A percentile compares a stretch with the other conserved stretches of the same genome.
These are phyloP conservation scores for Pterocarpus santalinus DNA, from an alignment of 306 rosid species.

Conservation along the genomic window DNA sequence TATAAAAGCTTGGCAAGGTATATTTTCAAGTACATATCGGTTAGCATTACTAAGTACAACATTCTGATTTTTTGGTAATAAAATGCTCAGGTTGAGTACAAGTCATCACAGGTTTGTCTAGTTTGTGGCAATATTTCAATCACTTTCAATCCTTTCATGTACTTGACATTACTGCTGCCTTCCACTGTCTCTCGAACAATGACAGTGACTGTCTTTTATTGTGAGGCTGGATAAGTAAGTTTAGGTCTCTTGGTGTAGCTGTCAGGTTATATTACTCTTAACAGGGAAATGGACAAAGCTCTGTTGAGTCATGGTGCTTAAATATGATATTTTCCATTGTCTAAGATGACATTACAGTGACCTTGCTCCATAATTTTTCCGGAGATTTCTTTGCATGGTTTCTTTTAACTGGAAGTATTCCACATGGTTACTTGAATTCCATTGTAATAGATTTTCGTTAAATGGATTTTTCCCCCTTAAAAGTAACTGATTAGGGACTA, in stretches of 20 bases:
- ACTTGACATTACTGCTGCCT: slow-evolving; percentile 93
- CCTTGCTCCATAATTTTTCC: slow-evolving; percentile 29
- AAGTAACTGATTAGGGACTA: slow-evolving; percentile 27
- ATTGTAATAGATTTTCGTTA: neutral
- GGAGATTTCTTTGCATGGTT: neutral
- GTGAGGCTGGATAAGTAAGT: slow-evolving; percentile 86
- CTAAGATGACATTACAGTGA: slow-evolving; percentile 17
- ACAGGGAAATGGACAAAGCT: slow-evolving; percentile 23
- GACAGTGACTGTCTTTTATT: slow-evolving; percentile 84
- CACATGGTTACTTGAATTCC: slow-evolving; percentile 35
- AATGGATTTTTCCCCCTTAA: slow-evolving; percentile 19
- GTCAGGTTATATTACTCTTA: slow-evolving; percentile 3
- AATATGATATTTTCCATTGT: neutral
- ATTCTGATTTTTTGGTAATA: slow-evolving; percentile 34
- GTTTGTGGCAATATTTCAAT: slow-evolving; percentile 87
- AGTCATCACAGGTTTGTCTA: slow-evolving; percentile 97
- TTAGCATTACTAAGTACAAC: slow-evolving; percentile 30
- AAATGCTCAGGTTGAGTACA: slow-evolving; percentile 92
- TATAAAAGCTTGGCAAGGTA: slow-evolving; percentile 37
- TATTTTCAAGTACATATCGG: slow-evolving; percentile 27
- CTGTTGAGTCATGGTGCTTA: slow-evolving; percentile 16
- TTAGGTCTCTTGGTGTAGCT: slow-evolving; percentile 41
- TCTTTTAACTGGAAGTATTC: slow-evolving; percentile 31
- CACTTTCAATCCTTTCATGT: slow-evolving; percentile 99
- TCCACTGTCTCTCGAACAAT: slow-evolving; percentile 83